These are phyloP conservation scores for Microdochium paspali DNA, from an alignment of 2,329 filamentous ascomycete genomes.

Conservation along the genomic window DNA sequence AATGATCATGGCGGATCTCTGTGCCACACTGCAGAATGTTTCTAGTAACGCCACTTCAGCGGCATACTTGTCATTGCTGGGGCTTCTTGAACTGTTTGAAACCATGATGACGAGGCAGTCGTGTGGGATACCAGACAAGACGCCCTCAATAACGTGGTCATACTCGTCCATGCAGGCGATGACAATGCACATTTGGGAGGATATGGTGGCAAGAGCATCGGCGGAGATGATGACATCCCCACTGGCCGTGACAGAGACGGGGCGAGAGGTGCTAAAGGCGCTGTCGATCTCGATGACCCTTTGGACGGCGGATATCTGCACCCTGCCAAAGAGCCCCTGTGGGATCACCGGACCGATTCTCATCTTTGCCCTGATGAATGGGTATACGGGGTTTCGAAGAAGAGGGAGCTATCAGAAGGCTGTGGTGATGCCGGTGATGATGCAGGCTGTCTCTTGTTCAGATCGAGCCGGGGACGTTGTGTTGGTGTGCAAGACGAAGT, in stretches of 20 bases:
- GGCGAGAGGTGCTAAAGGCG: neutral
- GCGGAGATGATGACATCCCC: neutral
- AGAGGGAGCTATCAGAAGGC: too few species aligned
- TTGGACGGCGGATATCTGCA: slow-evolving; percentile 2
- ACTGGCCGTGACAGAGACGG: neutral
- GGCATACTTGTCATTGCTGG: slow-evolving; percentile 9
- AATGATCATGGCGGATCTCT: slow-evolving; percentile 12
- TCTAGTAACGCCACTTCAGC: slow-evolving; percentile 11
- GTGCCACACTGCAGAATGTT: slow-evolving; percentile 8
- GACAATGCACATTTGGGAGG: slow-evolving; percentile 15
- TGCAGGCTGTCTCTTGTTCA: too few species aligned
- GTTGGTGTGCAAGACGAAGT: too few species aligned
- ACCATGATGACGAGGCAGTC: slow-evolving; percentile 18
- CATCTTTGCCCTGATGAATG: neutral
- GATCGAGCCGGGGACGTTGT: too few species aligned
- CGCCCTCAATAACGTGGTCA: slow-evolving; percentile 12
- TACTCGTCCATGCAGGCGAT: slow-evolving; percentile 22
- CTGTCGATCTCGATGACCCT: slow-evolving; percentile 2
- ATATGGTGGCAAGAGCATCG: neutral
- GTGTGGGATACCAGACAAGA: slow-evolving; percentile 17
- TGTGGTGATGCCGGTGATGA: too few species aligned
- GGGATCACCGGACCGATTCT: neutral
- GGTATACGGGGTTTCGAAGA: neutral
- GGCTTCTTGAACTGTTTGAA: slow-evolving; percentile 13
- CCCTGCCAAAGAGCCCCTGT: neutral